Conservation (phyloP, 2,329 filamentous ascomycete species). For the Microcyclospora tardicrescens region DNA sequence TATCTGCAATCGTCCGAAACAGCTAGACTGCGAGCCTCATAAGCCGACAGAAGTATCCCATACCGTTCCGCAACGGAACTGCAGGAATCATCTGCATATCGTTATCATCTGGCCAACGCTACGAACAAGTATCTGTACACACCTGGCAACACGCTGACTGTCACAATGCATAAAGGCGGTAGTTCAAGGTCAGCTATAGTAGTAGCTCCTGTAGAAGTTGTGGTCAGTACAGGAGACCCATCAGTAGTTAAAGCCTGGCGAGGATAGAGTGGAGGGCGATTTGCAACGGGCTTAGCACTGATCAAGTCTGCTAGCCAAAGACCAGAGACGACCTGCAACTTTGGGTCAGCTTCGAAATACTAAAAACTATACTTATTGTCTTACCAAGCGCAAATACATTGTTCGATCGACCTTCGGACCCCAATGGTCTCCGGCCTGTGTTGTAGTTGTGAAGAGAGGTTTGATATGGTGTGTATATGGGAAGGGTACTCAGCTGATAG, state of each 20-base stretch:
- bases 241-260: slow-evolving; percentile 4
- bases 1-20: slow-evolving; percentile 7
- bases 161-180: not conserved
- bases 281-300: slow-evolving; percentile 6
- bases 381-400: too few species aligned
- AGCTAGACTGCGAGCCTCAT: slow-evolving; percentile 6
- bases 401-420: too few species aligned
- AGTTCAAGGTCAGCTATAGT: too few species aligned
- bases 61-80: slow-evolving; percentile 6
- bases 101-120: not conserved
- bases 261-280: slow-evolving; percentile 1
- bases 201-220: slow-evolving; percentile 5
- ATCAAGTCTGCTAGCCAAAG: slow-evolving; percentile 5
- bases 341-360: too few species aligned
- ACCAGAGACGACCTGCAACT: slow-evolving; percentile 6
- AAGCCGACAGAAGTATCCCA: slow-evolving; percentile 6
- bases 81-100: slow-evolving; percentile 6
- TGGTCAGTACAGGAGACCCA: slow-evolving; percentile 7
- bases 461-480: too few species aligned
- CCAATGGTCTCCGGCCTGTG: too few species aligned
- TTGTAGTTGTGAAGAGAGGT: too few species aligned
- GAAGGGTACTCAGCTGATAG: too few species aligned
- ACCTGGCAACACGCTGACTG: not conserved
- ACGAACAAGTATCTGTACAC: not conserved
- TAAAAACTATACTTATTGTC: too few species aligned